phyloP scores from a whole-genome alignment of 2,329 filamentous ascomycete genomes.

The Zelopaecilomyces penicillatus region DNA sequence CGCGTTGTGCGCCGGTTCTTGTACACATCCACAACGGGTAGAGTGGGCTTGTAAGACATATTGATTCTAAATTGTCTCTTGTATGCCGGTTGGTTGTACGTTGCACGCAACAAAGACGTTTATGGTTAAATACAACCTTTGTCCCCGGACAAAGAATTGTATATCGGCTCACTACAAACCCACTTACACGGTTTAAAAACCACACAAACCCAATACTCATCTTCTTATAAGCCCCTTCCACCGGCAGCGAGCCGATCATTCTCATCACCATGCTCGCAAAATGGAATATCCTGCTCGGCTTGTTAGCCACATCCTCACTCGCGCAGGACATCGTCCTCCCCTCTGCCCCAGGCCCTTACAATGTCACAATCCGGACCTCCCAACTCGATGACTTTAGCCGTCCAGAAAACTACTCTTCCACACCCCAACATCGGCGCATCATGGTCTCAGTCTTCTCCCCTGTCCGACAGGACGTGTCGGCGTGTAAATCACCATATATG shows the following conservation, averaged over 20 bases:
- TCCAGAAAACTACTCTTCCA: conserved; percentile 2
- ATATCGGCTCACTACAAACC: too few relatives aligned
- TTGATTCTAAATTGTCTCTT: too few relatives aligned
- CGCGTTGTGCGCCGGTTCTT: too few relatives aligned
- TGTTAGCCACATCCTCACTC: conserved; percentile 1
- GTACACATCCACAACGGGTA: too few relatives aligned
- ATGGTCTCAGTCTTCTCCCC: conserved; percentile 10
- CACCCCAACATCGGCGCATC: conserved; percentile 4
- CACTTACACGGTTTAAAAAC: too few relatives aligned
- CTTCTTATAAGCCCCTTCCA: too few relatives aligned
- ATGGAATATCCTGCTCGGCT: neutral
- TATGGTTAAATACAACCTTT: too few relatives aligned
- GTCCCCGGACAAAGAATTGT: too few relatives aligned
- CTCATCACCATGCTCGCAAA: neutral
- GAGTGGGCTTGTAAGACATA: too few relatives aligned
- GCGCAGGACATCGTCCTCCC: conserved; percentile 4
- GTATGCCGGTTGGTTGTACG: too few relatives aligned
- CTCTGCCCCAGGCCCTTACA: neutral
- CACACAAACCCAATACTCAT: too few relatives aligned
- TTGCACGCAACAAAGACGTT: too few relatives aligned
- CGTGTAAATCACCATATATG: conserved; percentile 7
- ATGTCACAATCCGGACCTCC: conserved; percentile 5
- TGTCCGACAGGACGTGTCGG: conserved; percentile 1
- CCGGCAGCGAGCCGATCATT: neutral
- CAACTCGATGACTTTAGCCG: conserved; percentile 7